phyloP scores from a whole-genome alignment of 116 monocot species.

The Iris pallida region DNA sequence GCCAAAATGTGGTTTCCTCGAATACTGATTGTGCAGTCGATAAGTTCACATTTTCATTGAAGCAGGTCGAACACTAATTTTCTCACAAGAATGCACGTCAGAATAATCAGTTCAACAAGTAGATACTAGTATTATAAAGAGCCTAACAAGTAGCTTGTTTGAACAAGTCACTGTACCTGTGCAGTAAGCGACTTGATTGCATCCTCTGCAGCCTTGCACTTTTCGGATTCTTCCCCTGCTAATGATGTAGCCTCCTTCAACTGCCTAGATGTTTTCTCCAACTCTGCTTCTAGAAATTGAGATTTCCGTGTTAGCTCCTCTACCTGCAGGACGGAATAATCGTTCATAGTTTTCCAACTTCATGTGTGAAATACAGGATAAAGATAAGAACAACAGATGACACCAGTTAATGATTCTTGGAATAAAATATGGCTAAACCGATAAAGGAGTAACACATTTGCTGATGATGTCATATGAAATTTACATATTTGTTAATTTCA shows the following conservation, averaged over 20 bases:
- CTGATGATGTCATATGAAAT: no score
- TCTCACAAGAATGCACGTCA: background rate
- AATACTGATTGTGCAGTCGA: no score
- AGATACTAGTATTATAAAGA: background rate
- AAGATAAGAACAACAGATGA: background rate
- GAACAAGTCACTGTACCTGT: constrained; percentile 41
- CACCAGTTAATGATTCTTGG: background rate
- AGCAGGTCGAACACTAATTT: background rate
- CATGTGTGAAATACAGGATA: background rate
- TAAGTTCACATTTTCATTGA: background rate
- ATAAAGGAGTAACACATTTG: no score
- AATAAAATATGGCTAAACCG: no score
- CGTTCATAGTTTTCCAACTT: background rate
- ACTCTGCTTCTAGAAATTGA: constrained; percentile 56
- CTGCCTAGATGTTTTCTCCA: constrained; percentile 62
- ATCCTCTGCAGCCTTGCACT: constrained; percentile 87
- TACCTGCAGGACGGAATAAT: constrained; percentile 38
- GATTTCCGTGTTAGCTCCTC: constrained; percentile 63
- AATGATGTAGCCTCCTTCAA: constrained; percentile 59
- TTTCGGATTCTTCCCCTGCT: constrained; percentile 77
- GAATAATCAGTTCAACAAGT: background rate
- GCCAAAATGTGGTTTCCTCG: no score
- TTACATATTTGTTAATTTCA: no score
- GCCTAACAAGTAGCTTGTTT: background rate
- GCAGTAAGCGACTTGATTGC: constrained; percentile 85